Conservation (phyloP, 345 rosid species). For the Durio zibethinus region DNA sequence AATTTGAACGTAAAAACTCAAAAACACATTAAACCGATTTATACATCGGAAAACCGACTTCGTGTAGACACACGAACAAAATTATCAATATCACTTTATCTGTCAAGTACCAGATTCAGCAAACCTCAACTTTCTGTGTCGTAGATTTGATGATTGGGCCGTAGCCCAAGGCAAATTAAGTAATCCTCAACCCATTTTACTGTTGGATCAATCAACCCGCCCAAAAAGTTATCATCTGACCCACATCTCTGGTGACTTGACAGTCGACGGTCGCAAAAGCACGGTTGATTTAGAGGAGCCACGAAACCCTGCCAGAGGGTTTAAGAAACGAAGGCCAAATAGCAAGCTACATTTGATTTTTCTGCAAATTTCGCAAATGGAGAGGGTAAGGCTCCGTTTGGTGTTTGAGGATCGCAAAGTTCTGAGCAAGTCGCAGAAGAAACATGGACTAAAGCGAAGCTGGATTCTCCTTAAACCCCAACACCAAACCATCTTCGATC, state of each 20-base stretch:
- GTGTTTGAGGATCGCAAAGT: slow-evolving; percentile 45
- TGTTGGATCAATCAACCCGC: background rate
- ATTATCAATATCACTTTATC: too few species aligned
- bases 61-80: too few species aligned
- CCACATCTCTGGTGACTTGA: too few species aligned
- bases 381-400: slow-evolving; percentile 56
- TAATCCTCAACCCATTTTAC: background rate
- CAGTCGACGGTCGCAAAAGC: background rate
- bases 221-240: background rate
- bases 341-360: background rate
- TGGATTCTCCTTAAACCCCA: slow-evolving; percentile 83
- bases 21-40: too few species aligned
- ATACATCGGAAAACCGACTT: too few species aligned
- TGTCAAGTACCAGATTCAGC: too few species aligned
- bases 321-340: background rate
- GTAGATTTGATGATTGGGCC: background rate
- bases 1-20: too few species aligned
- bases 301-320: slow-evolving; percentile 10
- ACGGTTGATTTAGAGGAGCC: too few species aligned
- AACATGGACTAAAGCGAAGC: slow-evolving; percentile 56
- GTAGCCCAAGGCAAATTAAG: background rate
- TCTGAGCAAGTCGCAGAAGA: slow-evolving; percentile 56
- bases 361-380: slow-evolving; percentile 15
- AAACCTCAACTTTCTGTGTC: too few species aligned
- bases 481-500: slow-evolving; percentile 60